These are phyloP conservation scores for Paecilomyces sp. DNA, from an alignment of 2,329 filamentous ascomycete genomes.

Conservation along the genomic window DNA sequence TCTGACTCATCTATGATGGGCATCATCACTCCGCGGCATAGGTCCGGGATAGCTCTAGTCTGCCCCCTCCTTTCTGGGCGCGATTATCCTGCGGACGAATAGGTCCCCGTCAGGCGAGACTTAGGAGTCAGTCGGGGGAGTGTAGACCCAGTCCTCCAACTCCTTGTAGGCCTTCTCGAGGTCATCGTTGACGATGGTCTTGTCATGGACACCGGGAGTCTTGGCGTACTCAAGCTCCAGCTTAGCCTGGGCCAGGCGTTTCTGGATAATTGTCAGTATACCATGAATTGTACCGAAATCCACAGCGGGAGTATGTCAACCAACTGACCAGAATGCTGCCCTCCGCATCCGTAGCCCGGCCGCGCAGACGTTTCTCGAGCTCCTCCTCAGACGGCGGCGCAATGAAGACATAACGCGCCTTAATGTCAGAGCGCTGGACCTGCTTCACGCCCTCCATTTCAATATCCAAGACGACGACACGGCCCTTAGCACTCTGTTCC, in stretches of 20 bases:
- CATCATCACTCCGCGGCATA: background rate
- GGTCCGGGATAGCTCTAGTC: background rate
- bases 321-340: conserved; percentile 37
- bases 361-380: conserved; percentile 67
- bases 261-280: conserved; percentile 40
- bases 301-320: background rate
- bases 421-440: conserved; percentile 67
- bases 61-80: background rate
- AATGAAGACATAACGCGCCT: conserved; percentile 77
- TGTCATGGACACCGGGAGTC: conserved; percentile 59
- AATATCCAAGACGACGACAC: conserved; percentile 81
- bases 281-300: background rate
- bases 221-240: conserved; percentile 68
- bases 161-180: conserved; percentile 50
- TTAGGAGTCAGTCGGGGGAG: background rate
- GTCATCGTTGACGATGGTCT: conserved; percentile 60
- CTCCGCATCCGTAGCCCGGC: conserved; percentile 71
- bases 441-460: conserved; percentile 99
- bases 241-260: conserved; percentile 63
- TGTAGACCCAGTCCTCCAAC: conserved; percentile 32
- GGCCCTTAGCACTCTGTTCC: conserved; percentile 62
- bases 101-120: background rate
- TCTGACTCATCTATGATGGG: background rate
- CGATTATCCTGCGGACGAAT: background rate
- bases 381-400: conserved; percentile 68